Evolutionary conservation across 2,329 filamentous ascomycete species (phyloP).

Genomic region (Diaporthe aspalathi): DNA sequence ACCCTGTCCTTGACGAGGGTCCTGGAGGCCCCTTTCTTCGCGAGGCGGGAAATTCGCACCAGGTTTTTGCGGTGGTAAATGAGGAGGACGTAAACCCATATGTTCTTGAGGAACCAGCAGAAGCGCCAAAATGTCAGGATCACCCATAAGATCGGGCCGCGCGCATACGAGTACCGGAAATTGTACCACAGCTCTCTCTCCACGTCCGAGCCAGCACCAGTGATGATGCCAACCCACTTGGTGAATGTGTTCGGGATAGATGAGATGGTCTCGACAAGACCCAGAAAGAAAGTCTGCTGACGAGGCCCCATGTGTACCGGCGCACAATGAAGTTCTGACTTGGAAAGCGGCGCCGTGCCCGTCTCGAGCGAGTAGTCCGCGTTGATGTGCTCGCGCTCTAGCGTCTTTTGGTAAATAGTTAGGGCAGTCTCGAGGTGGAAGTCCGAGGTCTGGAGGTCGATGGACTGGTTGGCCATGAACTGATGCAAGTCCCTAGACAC

Average conservation of each 20-base stretch:
- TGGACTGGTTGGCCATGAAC: conserved; percentile 43
- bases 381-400: conserved; percentile 40
- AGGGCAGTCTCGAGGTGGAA: conserved; percentile 47
- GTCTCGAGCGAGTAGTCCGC: conserved; percentile 40
- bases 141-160: conserved; percentile 43
- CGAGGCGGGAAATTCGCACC: conserved; percentile 48
- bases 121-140: conserved; percentile 48
- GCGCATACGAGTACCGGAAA: conserved; percentile 45
- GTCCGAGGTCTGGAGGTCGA: conserved; percentile 45
- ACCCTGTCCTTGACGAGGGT: conserved; percentile 46
- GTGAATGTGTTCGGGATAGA: conserved; percentile 44
- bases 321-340: conserved; percentile 39
- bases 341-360: conserved; percentile 34
- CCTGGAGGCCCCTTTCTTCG: conserved; percentile 47
- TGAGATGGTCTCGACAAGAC: conserved; percentile 39
- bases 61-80: conserved; percentile 49
- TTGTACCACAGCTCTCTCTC: conserved; percentile 52
- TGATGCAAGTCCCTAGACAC: conserved; percentile 43
- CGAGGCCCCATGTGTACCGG: conserved; percentile 37
- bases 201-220: conserved; percentile 49
- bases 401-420: conserved; percentile 39
- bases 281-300: conserved; percentile 35
- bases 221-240: conserved; percentile 51
- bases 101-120: conserved; percentile 48
- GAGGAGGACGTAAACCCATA: conserved; percentile 48